Evolutionary conservation across 2,329 filamentous ascomycete species (phyloP).

Genomic region (Chaetomium globosum): DNA sequence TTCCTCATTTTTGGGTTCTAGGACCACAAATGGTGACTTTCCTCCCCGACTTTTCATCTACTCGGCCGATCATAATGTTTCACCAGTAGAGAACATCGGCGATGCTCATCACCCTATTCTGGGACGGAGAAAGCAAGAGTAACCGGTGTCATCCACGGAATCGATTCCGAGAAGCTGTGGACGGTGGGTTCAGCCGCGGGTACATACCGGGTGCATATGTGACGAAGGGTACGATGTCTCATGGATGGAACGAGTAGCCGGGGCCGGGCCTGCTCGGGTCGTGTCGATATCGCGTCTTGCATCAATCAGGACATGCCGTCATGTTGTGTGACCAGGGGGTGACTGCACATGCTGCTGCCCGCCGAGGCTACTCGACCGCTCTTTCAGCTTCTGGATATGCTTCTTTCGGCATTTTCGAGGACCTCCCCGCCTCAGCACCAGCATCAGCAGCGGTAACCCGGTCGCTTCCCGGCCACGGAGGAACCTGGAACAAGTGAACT

Average conservation of each 20-base stretch:
- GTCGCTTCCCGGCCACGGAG: not conserved
- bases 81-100: not conserved
- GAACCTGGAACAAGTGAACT: not conserved
- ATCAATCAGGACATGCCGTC: not conserved
- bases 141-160: not conserved
- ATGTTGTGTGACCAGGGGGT: slow-evolving; percentile 2
- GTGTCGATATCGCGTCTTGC: slow-evolving; percentile 4
- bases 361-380: not conserved
- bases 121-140: not conserved
- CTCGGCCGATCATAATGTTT: not conserved
- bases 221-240: not conserved
- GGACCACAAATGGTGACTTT: not conserved
- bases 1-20: not conserved
- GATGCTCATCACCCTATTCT: not conserved
- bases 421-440: no score
- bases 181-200: not conserved
- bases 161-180: not conserved
- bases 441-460: not conserved
- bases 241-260: not conserved
- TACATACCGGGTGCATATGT: not conserved
- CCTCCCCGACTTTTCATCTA: not conserved
- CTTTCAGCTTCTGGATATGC: not conserved
- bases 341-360: slow-evolving; percentile 4
- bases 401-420: not conserved
- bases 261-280: not conserved